Evolutionary conservation across 2,329 filamentous ascomycete genomes (phyloP).

Genomic region (Kalmusia sp.): DNA sequence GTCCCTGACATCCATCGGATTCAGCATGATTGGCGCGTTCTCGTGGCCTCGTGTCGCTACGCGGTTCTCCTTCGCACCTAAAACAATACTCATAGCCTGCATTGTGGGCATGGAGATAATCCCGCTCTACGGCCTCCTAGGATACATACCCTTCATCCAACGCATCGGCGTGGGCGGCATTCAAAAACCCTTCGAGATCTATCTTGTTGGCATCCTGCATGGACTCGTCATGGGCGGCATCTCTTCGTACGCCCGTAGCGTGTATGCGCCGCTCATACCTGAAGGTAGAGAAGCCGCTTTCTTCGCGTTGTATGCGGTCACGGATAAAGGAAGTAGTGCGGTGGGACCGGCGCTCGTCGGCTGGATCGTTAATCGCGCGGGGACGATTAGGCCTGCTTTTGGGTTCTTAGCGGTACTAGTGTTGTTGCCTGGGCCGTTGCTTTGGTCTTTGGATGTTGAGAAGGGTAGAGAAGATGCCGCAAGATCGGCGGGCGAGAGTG

Average conservation of each 20-base stretch:
- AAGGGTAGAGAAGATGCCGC: slow-evolving; percentile 47
- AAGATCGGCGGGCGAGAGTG: slow-evolving; percentile 28
- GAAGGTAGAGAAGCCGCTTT: slow-evolving; percentile 92
- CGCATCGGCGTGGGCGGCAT: slow-evolving; percentile 77
- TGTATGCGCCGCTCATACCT: slow-evolving; percentile 89
- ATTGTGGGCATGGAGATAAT: slow-evolving; percentile 88
- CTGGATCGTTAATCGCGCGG: slow-evolving; percentile 75
- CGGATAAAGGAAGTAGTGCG: slow-evolving; percentile 90
- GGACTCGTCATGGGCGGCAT: slow-evolving; percentile 89
- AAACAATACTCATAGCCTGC: slow-evolving; percentile 84
- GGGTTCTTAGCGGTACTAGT: slow-evolving; percentile 84
- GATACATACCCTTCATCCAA: slow-evolving; percentile 79
- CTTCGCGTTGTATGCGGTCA: slow-evolving; percentile 92
- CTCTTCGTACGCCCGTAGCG: slow-evolving; percentile 84
- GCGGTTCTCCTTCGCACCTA: slow-evolving; percentile 70
- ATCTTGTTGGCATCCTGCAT: slow-evolving; percentile 82
- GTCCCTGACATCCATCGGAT: slow-evolving; percentile 85
- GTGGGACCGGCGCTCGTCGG: slow-evolving; percentile 92
- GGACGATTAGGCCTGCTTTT: slow-evolving; percentile 67
- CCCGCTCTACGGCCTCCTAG: slow-evolving; percentile 84
- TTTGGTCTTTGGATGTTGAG: slow-evolving; percentile 82
- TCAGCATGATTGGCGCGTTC: slow-evolving; percentile 86
- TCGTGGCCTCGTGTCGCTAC: slow-evolving; percentile 82
- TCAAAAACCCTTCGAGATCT: slow-evolving; percentile 92
- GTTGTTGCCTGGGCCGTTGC: slow-evolving; percentile 76